A percentile compares a stretch with the other conserved stretches of the same genome.
Conservation (phyloP, 208 protist genomes). For the Trypanosoma brucei region DNA sequence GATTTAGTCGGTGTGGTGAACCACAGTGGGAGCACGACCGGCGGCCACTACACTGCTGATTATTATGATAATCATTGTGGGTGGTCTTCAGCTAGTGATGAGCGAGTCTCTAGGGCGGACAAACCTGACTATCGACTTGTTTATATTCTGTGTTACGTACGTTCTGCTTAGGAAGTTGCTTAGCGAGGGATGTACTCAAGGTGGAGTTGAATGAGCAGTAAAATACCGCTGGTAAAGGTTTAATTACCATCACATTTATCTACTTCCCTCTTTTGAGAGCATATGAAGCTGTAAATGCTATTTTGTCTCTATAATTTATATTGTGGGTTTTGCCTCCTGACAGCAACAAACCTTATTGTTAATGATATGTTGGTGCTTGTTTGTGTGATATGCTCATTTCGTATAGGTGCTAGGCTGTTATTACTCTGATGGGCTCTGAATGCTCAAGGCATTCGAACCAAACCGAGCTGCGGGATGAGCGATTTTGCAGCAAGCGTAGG, state of each 20-base stretch:
- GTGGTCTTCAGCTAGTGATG: constrained; percentile 88
- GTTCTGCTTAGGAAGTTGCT: constrained; percentile 8
- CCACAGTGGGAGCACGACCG: constrained; percentile 87
- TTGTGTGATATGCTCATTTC: background rate
- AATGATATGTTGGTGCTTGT: background rate
- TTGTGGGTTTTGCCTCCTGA: background rate
- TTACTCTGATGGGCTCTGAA: background rate
- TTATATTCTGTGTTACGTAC: constrained; percentile 83
- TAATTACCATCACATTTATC: background rate
- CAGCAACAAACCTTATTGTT: too few species aligned
- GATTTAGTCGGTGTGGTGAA: constrained; percentile 83
- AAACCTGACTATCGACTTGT: constrained; percentile 45
- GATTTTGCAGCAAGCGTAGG: background rate
- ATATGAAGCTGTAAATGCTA: too few species aligned
- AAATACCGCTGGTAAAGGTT: background rate
- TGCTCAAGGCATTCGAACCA: background rate
- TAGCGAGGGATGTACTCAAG: background rate
- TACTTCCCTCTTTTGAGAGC: too few species aligned
- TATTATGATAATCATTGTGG: constrained; percentile 40
- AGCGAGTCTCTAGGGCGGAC: constrained; percentile 32
- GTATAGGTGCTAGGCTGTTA: background rate
- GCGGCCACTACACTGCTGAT: constrained; percentile 91
- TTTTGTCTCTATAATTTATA: background rate
- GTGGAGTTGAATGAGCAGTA: background rate
- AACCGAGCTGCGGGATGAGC: background rate